phyloP scores from a whole-genome alignment of 2,329 filamentous ascomycete species.

The Conoideocrella luteorostrata region DNA sequence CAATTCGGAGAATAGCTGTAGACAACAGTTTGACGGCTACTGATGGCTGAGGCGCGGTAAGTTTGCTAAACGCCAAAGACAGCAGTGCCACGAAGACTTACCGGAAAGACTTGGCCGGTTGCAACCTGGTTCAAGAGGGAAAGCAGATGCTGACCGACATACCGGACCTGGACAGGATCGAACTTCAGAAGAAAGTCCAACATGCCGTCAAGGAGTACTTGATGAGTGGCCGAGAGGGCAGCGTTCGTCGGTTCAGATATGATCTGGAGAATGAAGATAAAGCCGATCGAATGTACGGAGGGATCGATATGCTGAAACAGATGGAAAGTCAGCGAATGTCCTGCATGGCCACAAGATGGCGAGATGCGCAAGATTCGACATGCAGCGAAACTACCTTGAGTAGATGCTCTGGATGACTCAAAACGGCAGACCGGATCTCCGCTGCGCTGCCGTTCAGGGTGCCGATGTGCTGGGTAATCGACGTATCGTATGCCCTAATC shows the following conservation, averaged over 20 bases:
- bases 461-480: constrained; percentile 7
- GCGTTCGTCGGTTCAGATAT: constrained; percentile 21
- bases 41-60: constrained; percentile 29
- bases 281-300: constrained; percentile 43
- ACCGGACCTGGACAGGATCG: constrained; percentile 46
- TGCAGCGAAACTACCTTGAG: constrained; percentile 30
- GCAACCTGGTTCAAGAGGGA: constrained; percentile 36
- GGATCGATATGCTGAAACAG: constrained; percentile 39
- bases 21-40: constrained; percentile 40
- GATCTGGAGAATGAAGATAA: constrained; percentile 40
- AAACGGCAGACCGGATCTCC: constrained; percentile 19
- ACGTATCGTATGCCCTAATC: constrained; percentile 4
- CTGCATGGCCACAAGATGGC: background rate
- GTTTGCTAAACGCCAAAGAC: constrained; percentile 6
- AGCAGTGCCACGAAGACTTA: constrained; percentile 19
- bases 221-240: constrained; percentile 24
- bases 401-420: constrained; percentile 28
- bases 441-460: background rate
- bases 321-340: background rate
- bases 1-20: constrained; percentile 55
- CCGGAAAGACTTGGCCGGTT: constrained; percentile 34
- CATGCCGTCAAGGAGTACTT: constrained; percentile 33
- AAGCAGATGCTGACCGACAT: constrained; percentile 37
- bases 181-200: constrained; percentile 42
- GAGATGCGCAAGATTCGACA: background rate